These are phyloP conservation scores for Thinopyrum elongatum DNA, from an alignment of 176 grass and related monocot genomes.

Conservation along the genomic window DNA sequence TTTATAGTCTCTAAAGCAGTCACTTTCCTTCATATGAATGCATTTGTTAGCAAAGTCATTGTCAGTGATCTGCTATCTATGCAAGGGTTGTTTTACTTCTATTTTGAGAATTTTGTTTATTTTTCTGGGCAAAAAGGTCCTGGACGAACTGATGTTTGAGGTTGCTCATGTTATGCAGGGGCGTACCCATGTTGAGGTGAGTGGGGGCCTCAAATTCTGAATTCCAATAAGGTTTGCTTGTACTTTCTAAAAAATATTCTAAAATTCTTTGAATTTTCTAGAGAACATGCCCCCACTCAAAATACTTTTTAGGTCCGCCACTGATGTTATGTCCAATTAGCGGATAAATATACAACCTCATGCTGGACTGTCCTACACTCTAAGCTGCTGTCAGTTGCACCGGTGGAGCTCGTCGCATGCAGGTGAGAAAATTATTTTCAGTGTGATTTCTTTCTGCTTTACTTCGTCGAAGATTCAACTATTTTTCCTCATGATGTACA, in stretches of 20 bases:
- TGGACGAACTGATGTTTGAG: neutral
- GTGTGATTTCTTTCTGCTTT: neutral
- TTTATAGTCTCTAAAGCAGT: neutral
- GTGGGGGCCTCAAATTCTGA: no score
- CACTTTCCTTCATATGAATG: neutral
- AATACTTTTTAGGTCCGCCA: no score
- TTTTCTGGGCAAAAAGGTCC: neutral
- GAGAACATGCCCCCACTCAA: no score
- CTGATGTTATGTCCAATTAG: neutral
- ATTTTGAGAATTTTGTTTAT: neutral
- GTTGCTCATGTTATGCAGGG: neutral
- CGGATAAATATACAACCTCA: neutral
- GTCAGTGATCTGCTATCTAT: neutral
- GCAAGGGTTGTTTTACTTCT: neutral
- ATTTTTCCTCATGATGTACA: neutral
- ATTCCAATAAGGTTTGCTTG: no score
- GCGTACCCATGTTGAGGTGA: no score
- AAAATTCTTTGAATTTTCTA: no score
- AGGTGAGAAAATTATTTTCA: neutral
- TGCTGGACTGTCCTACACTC: neutral
- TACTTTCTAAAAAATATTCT: no score
- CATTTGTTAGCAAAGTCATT: neutral
- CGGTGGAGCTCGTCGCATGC: neutral
- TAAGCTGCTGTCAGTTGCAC: neutral
- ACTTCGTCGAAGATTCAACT: neutral